A percentile compares a stretch with the other conserved stretches of the same genome.
These are phyloP conservation scores for Echeveria elegans DNA, from an alignment of 164 flowering plant species.

Conservation along the genomic window DNA sequence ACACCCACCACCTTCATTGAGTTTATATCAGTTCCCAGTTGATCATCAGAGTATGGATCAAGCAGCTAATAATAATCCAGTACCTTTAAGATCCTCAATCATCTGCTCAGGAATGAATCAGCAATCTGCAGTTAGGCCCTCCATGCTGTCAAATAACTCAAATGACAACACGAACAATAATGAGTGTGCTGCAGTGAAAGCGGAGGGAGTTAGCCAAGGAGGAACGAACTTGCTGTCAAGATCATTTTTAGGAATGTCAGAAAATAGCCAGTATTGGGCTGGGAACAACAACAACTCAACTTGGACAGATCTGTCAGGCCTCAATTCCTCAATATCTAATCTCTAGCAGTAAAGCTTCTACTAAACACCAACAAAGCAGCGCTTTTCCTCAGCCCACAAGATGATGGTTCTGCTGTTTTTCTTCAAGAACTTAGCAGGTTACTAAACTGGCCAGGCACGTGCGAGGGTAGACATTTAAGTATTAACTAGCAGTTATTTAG, in stretches of 20 bases:
- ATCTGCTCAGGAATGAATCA: constrained; percentile 11
- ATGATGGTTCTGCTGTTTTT: not conserved
- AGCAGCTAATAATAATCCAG: constrained; percentile 1
- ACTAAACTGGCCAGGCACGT: not conserved
- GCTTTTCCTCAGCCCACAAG: not conserved
- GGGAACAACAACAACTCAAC: constrained; percentile 4
- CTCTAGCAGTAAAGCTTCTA: not conserved
- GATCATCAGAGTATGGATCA: constrained; percentile 8
- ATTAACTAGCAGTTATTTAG: not conserved
- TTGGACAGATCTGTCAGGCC: constrained; percentile 1
- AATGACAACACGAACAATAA: not conserved
- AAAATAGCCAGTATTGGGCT: constrained; percentile 3
- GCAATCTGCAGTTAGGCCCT: constrained; percentile 8
- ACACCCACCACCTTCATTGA: not conserved
- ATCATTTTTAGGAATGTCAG: constrained; percentile 3
- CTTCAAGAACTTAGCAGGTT: not conserved
- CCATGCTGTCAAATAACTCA: not conserved
- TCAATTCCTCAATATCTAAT: not conserved
- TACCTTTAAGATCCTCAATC: not conserved
- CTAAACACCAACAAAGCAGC: not conserved
- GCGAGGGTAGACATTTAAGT: not conserved
- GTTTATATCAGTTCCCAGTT: not conserved
- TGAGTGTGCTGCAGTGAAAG: not conserved
- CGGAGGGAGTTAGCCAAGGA: not conserved
- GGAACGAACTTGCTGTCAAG: not conserved